A percentile compares a stretch with the other conserved stretches of the same genome.
Conservation (phyloP, 495 filamentous ascomycete genomes). For the Penicillium steckii region DNA sequence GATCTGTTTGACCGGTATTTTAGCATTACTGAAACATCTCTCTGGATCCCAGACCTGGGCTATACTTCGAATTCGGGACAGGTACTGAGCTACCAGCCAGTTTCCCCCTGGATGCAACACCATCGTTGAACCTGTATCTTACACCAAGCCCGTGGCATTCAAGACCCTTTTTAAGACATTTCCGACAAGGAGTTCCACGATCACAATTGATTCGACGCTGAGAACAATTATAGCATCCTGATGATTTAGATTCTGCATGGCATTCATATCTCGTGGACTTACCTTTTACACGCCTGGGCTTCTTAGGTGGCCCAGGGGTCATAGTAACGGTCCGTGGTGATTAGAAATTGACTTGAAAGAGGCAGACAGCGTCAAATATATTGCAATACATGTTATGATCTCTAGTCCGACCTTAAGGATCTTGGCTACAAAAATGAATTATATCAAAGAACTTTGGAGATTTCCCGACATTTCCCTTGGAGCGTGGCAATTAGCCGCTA, state of each 20-base stretch:
- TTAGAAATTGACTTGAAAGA: too few relatives aligned
- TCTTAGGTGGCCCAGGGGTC: background rate
- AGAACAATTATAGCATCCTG: background rate
- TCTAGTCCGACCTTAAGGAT: too few relatives aligned
- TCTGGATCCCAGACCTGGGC: background rate
- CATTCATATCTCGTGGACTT: background rate
- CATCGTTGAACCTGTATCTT: background rate
- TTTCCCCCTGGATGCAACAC: background rate
- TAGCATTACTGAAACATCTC: background rate
- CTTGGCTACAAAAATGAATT: too few relatives aligned
- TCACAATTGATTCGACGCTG: slow-evolving; percentile 2
- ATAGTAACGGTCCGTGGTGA: background rate
- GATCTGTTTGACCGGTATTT: too few relatives aligned
- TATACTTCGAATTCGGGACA: background rate
- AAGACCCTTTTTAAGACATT: background rate
- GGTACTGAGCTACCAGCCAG: background rate
- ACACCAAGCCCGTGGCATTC: background rate
- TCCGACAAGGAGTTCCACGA: background rate
- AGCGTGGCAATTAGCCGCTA: background rate
- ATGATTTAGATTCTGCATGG: background rate
- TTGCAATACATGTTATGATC: too few relatives aligned
- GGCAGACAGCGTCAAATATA: too few relatives aligned
- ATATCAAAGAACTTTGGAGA: background rate
- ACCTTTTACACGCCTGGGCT: background rate
- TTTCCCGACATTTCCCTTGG: background rate